phyloP scores from a whole-genome alignment of 1,284 basidiomycete species.

The Leccinum subrobustum region DNA sequence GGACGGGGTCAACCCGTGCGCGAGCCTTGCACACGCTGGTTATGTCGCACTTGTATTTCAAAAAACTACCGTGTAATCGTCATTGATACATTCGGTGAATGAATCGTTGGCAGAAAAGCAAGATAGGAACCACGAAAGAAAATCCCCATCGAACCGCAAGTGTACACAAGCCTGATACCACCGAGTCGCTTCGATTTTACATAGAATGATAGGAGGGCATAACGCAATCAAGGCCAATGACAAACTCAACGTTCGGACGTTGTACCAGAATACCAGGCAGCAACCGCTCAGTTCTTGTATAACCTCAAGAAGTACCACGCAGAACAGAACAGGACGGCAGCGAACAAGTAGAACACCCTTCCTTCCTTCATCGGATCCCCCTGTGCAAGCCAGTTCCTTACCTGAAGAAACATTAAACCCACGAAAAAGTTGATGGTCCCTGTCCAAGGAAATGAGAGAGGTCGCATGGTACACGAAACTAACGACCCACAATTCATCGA shows the following conservation, averaged over 20 bases:
- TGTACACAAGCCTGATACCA: neutral
- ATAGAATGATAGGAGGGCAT: neutral
- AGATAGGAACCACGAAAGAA: no score
- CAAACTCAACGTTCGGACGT: neutral
- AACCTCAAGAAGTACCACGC: constrained; percentile 39
- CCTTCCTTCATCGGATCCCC: constrained; percentile 70
- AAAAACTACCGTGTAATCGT: neutral
- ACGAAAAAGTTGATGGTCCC: constrained; percentile 85
- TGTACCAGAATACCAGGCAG: neutral
- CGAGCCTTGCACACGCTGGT: neutral
- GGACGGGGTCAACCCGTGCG: neutral
- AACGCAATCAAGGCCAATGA: neutral
- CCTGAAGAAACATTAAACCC: constrained; percentile 78
- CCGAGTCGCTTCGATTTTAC: neutral
- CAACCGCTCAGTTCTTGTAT: constrained; percentile 34
- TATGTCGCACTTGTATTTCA: neutral
- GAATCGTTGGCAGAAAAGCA: no score
- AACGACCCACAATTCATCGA: constrained; percentile 73
- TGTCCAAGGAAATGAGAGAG: constrained; percentile 26
- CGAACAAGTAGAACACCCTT: constrained; percentile 82
- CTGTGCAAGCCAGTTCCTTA: constrained; percentile 70
- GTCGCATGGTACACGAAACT: neutral
- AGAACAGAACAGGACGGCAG: constrained; percentile 43
- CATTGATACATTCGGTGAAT: no score
- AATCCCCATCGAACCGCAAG: no score